Conservation (phyloP, 805 yeast genomes). For the Suhomyces tanzawaensis region DNA sequence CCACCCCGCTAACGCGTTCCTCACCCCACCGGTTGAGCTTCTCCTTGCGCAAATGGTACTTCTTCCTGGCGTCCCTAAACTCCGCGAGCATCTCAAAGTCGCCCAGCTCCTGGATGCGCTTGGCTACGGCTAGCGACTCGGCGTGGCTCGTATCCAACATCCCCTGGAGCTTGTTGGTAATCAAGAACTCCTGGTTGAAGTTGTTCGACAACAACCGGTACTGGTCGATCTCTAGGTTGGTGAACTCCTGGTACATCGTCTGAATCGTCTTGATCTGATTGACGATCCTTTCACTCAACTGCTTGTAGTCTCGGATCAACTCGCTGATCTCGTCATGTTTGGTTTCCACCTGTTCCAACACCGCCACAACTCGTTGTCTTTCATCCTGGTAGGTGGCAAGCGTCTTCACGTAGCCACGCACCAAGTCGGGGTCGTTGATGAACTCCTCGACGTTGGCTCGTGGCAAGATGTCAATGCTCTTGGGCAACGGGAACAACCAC, state of each 20-base stretch:
- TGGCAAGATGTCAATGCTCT: slow-evolving; percentile 30
- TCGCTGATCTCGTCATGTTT: slow-evolving; percentile 4
- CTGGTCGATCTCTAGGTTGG: slow-evolving; percentile 34
- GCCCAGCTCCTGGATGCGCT: slow-evolving; percentile 14
- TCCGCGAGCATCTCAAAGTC: slow-evolving; percentile 19
- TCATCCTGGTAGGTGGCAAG: slow-evolving; percentile 20
- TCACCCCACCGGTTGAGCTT: slow-evolving; percentile 43
- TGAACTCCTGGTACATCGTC: slow-evolving; percentile 29
- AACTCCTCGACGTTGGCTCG: slow-evolving; percentile 23
- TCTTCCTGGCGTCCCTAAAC: slow-evolving; percentile 23
- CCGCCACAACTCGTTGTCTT: slow-evolving; percentile 9
- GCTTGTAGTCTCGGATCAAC: slow-evolving; percentile 25
- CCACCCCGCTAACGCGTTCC: slow-evolving; percentile 40
- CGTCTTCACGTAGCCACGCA: slow-evolving; percentile 30
- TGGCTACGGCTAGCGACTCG: slow-evolving; percentile 19
- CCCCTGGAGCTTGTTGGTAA: slow-evolving; percentile 26
- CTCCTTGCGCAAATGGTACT: slow-evolving; percentile 35
- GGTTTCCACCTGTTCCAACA: slow-evolving; percentile 10
- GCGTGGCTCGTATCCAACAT: slow-evolving; percentile 22
- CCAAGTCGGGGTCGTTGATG: slow-evolving; percentile 24
- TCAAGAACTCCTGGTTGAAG: slow-evolving; percentile 31
- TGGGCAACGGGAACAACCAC: slow-evolving; percentile 27
- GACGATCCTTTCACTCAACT: slow-evolving; percentile 20
- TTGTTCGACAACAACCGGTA: slow-evolving; percentile 38
- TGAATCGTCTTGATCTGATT: slow-evolving; percentile 24